Conservation (phyloP, 371 early-diverging fungal species). For the Apophysomyces variabilis region DNA sequence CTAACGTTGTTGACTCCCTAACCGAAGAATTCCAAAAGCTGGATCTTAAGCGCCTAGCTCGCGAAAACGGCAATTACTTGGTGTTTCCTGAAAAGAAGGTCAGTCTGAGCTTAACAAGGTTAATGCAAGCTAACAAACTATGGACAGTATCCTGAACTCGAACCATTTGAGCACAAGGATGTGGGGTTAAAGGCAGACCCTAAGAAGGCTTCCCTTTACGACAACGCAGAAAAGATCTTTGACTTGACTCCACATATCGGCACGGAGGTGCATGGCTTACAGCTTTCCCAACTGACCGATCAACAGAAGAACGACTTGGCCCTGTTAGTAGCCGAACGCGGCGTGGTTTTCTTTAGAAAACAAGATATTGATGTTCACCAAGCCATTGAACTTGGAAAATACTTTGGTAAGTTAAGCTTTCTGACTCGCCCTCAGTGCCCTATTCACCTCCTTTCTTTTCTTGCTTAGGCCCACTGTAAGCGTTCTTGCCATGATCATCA, state of each 20-base stretch:
- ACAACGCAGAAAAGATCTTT: constrained; percentile 60
- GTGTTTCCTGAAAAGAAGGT: constrained; percentile 46
- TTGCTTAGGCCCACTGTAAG: constrained; percentile 11
- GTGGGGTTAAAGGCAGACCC: constrained; percentile 60
- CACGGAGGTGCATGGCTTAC: constrained; percentile 71
- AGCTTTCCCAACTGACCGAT: constrained; percentile 52
- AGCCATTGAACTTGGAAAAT: constrained; percentile 54
- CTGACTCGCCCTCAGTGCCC: not conserved
- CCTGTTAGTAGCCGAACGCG: constrained; percentile 61
- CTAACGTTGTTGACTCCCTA: constrained; percentile 31
- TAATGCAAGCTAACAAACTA: not conserved
- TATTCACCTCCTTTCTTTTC: not conserved
- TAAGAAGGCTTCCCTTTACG: constrained; percentile 59
- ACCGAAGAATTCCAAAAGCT: constrained; percentile 42
- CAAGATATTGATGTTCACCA: constrained; percentile 59
- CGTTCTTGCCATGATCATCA: no score
- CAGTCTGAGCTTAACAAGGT: not conserved
- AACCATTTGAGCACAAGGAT: constrained; percentile 41
- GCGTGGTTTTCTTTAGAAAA: constrained; percentile 66
- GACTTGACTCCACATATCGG: constrained; percentile 69
- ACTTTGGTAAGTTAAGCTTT: constrained; percentile 43
- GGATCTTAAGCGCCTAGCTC: constrained; percentile 41
- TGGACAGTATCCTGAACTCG: constrained; percentile 39
- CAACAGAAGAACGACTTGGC: constrained; percentile 63
- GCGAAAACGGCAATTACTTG: constrained; percentile 41